phyloP scores from a whole-genome alignment of 495 filamentous ascomycete genomes.

The Podospora comata region DNA sequence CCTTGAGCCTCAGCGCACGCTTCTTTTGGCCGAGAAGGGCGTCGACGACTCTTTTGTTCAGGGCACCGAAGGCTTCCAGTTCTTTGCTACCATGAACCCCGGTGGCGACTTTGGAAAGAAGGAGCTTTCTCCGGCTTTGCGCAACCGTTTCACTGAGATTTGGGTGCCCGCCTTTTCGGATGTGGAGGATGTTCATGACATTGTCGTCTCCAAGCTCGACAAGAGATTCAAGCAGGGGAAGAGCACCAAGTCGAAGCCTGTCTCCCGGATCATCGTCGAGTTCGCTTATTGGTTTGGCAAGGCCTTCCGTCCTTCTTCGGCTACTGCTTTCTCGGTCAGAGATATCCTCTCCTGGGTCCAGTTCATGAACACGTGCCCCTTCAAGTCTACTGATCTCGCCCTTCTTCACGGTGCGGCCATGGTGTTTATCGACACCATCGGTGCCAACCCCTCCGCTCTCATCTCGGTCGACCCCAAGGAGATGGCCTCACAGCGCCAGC shows the following conservation, averaged over 20 bases:
- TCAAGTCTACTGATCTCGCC: constrained; percentile 38
- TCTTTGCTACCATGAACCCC: constrained; percentile 98
- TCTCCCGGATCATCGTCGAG: constrained; percentile 66
- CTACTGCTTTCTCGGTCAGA: constrained; percentile 77
- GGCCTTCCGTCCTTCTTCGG: constrained; percentile 67
- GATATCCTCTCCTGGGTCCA: constrained; percentile 92
- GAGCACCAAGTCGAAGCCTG: constrained; percentile 29
- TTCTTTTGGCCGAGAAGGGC: constrained; percentile 92
- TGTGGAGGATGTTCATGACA: constrained; percentile 79
- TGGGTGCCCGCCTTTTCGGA: constrained; percentile 89
- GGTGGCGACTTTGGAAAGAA: constrained; percentile 97
- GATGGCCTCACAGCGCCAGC: constrained; percentile 58
- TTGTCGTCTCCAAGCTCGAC: constrained; percentile 71
- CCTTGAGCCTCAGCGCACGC: constrained; percentile 80
- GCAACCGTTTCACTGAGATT: constrained; percentile 97
- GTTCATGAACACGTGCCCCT: constrained; percentile 70
- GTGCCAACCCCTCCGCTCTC: constrained; percentile 86
- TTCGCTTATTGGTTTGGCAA: constrained; percentile 92
- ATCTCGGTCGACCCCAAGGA: constrained; percentile 61
- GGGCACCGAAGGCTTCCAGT: constrained; percentile 83
- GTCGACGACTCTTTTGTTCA: constrained; percentile 72
- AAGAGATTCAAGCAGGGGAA: constrained; percentile 31
- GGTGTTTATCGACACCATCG: constrained; percentile 92
- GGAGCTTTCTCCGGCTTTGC: constrained; percentile 89
- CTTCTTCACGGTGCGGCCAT: constrained; percentile 88